Base-by-base conservation (phyloP, 305 asterid species). In the Fraxinus xanthoxyloides region DNA sequence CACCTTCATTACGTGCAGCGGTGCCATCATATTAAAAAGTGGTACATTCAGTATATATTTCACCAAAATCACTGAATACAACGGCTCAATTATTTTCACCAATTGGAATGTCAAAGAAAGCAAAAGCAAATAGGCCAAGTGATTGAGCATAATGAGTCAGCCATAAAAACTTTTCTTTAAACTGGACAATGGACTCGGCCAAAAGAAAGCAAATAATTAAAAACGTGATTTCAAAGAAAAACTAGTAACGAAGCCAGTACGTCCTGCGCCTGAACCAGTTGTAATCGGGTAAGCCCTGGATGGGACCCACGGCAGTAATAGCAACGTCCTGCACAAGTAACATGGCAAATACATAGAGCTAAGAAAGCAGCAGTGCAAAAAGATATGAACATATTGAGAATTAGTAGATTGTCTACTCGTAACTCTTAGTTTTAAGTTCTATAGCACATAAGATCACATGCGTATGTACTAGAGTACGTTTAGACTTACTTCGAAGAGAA, bases 181-280 rank as follows among this genome's bases (percentile, higher is more conserved):
- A 7, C 24, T n/a, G 67, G 67, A 56, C 26, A 5, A 51, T 15
- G 19, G 35, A 26, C 10, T 12, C 74, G 17, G 8, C 74, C 21
- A 67, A 67, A 67, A 67, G 9, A 35, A 3, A 26, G 2, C 34
- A 26, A 77, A 51, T 21, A 51, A 76, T 3, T 17, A 59, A 46
- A 26, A 46, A 48, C 8, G 79, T 21, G 40, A 76, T 48, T 48
- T 43, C 6, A 63, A 48, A 17, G 56, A 30, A 59, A 59, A 2
- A 12, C 88, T 88, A 90, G 72, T 90, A 90, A 81, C 91, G 93
- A 79, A 88, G 91, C 93, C 80, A 75, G 84, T 81, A 90, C 73
- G 93, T 90, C 79, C 93, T 87, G 54, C 93, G 93, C 72, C 91
- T 85, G 86, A 90, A 90, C 93, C 93, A 87, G 81, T 88, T 88